These are phyloP conservation scores for Lichtheimia ramosa DNA, from an alignment of 371 early-diverging fungal species.

Conservation along the genomic window DNA sequence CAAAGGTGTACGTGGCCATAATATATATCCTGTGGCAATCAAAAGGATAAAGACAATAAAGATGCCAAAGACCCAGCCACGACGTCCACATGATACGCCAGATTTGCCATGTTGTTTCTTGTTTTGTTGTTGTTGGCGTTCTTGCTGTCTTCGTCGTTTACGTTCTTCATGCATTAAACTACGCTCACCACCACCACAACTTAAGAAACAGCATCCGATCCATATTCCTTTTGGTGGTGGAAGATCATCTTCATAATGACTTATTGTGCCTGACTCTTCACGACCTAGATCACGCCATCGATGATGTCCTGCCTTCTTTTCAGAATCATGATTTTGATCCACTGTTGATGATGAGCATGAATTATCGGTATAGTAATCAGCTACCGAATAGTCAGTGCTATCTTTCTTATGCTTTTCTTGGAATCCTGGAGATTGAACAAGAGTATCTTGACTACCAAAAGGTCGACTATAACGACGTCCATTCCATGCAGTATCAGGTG, in stretches of 20 bases:
- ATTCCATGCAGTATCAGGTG: not conserved
- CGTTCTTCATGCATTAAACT: too few relatives aligned
- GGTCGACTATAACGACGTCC: slow-evolving; percentile 20
- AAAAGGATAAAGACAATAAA: slow-evolving; percentile 31
- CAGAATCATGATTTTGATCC: slow-evolving; percentile 1
- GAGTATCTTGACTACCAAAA: slow-evolving; percentile 48
- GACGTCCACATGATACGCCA: slow-evolving; percentile 21
- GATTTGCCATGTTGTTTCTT: slow-evolving; percentile 11
- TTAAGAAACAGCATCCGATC: slow-evolving; percentile 44
- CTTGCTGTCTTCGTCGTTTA: not conserved
- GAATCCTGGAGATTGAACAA: slow-evolving; percentile 22
- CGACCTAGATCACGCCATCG: slow-evolving; percentile 1
- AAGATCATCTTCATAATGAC: not conserved
- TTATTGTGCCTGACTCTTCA: not conserved
- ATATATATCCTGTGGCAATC: slow-evolving; percentile 21
- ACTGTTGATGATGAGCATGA: slow-evolving; percentile 7
- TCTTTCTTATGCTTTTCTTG: slow-evolving; percentile 3
- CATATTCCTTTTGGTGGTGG: slow-evolving; percentile 24
- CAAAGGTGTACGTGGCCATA: slow-evolving; percentile 48
- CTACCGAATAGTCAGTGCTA: slow-evolving; percentile 1
- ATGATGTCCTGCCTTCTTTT: not conserved
- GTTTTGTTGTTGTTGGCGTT: slow-evolving; percentile 13
- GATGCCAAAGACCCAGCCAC: slow-evolving; percentile 35
- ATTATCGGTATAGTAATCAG: slow-evolving; percentile 11
- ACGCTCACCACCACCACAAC: slow-evolving; percentile 15